phyloP scores from a whole-genome alignment of 495 filamentous ascomycete genomes.

The Penicillium simplicissimum region DNA sequence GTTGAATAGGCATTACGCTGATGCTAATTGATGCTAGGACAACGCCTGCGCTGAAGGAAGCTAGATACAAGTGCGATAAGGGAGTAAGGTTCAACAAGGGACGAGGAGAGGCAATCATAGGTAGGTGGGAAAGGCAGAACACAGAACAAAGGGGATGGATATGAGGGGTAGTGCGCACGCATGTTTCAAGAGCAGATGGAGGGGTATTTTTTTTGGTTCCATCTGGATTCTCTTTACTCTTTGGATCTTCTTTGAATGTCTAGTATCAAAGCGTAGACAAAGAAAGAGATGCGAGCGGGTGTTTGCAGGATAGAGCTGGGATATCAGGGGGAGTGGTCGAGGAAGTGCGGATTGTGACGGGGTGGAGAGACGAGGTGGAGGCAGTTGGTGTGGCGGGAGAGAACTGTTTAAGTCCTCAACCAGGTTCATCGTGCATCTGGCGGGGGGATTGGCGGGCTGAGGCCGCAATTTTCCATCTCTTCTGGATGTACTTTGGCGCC shows the following conservation, averaged over 20 bases:
- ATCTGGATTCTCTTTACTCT: background rate
- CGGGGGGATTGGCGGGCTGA: background rate
- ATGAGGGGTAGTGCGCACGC: conserved; percentile 1
- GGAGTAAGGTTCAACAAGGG: background rate
- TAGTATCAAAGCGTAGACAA: background rate
- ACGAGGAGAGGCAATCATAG: background rate
- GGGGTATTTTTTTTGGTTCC: background rate
- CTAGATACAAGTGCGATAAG: conserved; percentile 29
- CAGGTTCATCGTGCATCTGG: background rate
- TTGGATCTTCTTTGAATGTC: background rate
- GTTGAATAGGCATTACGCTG: conserved; percentile 29
- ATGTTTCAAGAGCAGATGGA: background rate
- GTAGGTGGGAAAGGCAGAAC: conserved; percentile 4
- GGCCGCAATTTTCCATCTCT: background rate
- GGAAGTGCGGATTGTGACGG: background rate
- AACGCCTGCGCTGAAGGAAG: conserved; percentile 35
- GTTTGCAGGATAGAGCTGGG: background rate
- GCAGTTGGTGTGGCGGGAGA: background rate
- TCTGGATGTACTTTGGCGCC: background rate
- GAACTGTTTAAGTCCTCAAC: background rate
- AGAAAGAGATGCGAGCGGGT: background rate
- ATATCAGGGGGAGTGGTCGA: background rate
- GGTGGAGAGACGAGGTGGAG: background rate
- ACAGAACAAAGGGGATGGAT: conserved; percentile 15
- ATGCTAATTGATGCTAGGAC: conserved; percentile 38